A percentile compares a stretch with the other conserved stretches of the same genome.
These are phyloP conservation scores for Solanum bulbocastanum DNA, from an alignment of 257 asterid species.

Conservation along the genomic window DNA sequence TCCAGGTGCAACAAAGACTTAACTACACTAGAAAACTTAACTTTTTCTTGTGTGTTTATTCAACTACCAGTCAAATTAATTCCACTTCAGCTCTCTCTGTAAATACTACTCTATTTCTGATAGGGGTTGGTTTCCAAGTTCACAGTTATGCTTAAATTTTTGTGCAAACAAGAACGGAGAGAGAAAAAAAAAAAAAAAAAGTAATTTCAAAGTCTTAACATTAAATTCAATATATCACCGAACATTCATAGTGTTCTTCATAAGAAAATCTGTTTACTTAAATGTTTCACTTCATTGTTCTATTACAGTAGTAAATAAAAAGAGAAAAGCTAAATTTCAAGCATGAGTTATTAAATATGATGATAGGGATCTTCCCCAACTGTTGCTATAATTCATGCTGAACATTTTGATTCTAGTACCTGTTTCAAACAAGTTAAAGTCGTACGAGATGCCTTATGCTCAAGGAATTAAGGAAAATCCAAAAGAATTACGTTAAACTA, in stretches of 20 bases:
- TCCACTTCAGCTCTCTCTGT: not conserved
- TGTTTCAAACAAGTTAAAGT: too few species aligned
- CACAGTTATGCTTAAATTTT: not conserved
- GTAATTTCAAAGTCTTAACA: not conserved
- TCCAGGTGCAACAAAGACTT: not conserved
- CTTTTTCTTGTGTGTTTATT: not conserved
- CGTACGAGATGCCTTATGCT: too few species aligned
- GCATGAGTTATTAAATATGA: not conserved
- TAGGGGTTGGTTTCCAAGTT: not conserved
- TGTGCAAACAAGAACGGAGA: not conserved
- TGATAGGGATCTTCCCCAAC: not conserved
- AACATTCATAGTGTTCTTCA: not conserved
- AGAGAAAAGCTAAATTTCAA: not conserved
- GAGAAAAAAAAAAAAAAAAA: not conserved
- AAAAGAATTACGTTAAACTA: too few species aligned
- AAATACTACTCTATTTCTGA: not conserved
- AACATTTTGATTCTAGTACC: too few species aligned
- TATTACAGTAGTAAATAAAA: not conserved
- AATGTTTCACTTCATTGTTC: not conserved
- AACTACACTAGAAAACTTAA: not conserved
- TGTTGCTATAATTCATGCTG: too few species aligned
- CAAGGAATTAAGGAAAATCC: too few species aligned
- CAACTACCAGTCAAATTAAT: not conserved
- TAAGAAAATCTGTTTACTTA: not conserved
- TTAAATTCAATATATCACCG: not conserved